phyloP scores from a whole-genome alignment of 495 filamentous ascomycete species.

The Penicillium verhagenii region DNA sequence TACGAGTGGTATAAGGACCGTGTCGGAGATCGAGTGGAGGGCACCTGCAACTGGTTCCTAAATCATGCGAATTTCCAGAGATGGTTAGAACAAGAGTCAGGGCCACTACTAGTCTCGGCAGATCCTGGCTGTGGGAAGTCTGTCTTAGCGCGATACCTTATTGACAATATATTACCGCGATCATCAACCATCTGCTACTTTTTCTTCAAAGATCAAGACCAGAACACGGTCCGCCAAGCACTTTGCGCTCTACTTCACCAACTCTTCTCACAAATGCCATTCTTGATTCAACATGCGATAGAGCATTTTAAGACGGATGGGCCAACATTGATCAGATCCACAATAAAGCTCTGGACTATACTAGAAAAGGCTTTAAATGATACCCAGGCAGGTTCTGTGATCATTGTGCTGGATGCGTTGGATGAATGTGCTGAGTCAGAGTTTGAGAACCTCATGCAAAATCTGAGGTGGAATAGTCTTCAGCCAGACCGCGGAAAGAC shows the following conservation, averaged over 20 bases:
- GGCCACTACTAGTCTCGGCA: conserved; percentile 36
- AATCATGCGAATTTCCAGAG: conserved; percentile 16
- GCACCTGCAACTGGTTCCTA: conserved; percentile 36
- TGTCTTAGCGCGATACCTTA: conserved; percentile 32
- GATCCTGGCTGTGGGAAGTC: conserved; percentile 47
- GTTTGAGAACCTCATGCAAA: conserved; percentile 14
- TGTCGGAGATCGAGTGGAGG: conserved; percentile 18
- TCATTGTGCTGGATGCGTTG: conserved; percentile 42
- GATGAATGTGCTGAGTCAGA: conserved; percentile 36
- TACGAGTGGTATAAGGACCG: conserved; percentile 22
- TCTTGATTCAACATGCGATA: conserved; percentile 27
- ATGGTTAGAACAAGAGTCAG: conserved; percentile 20
- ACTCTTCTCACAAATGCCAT: conserved; percentile 21
- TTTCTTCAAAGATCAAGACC: conserved; percentile 31
- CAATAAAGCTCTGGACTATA: conserved; percentile 15
- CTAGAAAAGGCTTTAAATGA: conserved; percentile 13
- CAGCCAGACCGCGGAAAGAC: neutral
- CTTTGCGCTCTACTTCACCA: conserved; percentile 34
- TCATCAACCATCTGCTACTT: conserved; percentile 28
- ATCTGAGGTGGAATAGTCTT: conserved; percentile 3
- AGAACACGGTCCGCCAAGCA: conserved; percentile 22
- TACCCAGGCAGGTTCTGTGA: conserved; percentile 17
- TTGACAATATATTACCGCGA: conserved; percentile 24
- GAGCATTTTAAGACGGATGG: conserved; percentile 13
- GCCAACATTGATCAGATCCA: conserved; percentile 10